phyloP scores from a whole-genome alignment of 2,329 filamentous ascomycete genomes.

The Fusarium papillatum region DNA sequence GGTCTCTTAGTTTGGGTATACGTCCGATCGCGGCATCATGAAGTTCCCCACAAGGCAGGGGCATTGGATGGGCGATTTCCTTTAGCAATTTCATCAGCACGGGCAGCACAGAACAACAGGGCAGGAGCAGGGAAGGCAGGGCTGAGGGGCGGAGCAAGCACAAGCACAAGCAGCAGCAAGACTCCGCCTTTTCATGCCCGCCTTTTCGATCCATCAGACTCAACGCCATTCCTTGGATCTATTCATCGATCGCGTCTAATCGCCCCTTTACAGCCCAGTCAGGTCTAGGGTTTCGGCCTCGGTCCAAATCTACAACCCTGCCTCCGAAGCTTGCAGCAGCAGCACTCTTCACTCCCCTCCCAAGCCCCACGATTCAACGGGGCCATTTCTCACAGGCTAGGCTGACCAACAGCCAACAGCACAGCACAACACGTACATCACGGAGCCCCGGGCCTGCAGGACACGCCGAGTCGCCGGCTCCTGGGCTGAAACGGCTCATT shows the following conservation, averaged over 20 bases:
- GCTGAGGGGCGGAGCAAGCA: not conserved
- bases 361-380: not conserved
- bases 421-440: not conserved
- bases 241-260: not conserved
- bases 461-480: constrained; percentile 2
- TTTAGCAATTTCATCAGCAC: not conserved
- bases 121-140: not conserved
- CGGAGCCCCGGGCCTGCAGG: not conserved
- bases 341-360: not conserved
- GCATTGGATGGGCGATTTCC: not conserved
- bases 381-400: not conserved
- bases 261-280: not conserved
- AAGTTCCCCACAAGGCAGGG: not conserved
- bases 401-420: not conserved
- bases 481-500: constrained; percentile 1
- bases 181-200: not conserved
- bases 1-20: not conserved
- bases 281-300: not conserved
- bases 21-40: not conserved
- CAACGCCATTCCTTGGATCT: not conserved
- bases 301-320: not conserved
- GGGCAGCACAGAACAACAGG: not conserved
- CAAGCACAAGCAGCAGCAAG: not conserved
- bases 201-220: not conserved
- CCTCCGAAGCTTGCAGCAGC: not conserved